Percentiles rank a stretch among this genome's conserved stretches.
Conservation (phyloP, 148 eudicot genomes). For the Tetragonia tetragonoides region DNA sequence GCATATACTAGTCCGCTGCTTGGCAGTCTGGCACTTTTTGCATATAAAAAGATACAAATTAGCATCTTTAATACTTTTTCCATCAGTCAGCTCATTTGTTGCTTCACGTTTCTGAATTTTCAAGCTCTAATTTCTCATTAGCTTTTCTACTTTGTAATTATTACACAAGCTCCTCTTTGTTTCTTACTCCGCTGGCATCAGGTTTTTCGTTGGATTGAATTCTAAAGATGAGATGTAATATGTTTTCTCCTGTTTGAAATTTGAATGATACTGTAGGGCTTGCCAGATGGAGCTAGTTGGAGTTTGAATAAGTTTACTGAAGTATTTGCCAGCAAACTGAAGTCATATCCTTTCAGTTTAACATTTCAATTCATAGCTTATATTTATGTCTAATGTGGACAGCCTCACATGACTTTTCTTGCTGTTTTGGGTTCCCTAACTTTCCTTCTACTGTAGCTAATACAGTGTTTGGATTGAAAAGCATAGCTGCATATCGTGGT, state of each 20-base stretch:
- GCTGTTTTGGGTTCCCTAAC: constrained; percentile 45
- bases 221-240: not conserved
- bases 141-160: not conserved
- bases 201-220: not conserved
- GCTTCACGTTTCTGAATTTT: not conserved
- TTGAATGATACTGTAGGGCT: constrained; percentile 36
- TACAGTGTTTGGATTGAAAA: constrained; percentile 73
- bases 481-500: constrained; percentile 96
- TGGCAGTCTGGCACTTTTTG: not conserved
- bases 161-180: not conserved
- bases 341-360: constrained; percentile 76
- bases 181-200: not conserved
- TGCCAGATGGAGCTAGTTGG: constrained; percentile 57
- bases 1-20: not conserved
- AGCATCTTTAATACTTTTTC: not conserved
- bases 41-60: not conserved
- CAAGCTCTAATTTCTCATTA: not conserved
- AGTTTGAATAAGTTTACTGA: constrained; percentile 67
- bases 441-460: constrained; percentile 47
- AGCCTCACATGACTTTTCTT: not conserved
- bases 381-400: not conserved
- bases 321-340: constrained; percentile 48
- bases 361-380: not conserved
- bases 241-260: not conserved
- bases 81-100: not conserved